phyloP scores from a whole-genome alignment of 257 asterid genomes.

The Solanum chmielewskii region DNA sequence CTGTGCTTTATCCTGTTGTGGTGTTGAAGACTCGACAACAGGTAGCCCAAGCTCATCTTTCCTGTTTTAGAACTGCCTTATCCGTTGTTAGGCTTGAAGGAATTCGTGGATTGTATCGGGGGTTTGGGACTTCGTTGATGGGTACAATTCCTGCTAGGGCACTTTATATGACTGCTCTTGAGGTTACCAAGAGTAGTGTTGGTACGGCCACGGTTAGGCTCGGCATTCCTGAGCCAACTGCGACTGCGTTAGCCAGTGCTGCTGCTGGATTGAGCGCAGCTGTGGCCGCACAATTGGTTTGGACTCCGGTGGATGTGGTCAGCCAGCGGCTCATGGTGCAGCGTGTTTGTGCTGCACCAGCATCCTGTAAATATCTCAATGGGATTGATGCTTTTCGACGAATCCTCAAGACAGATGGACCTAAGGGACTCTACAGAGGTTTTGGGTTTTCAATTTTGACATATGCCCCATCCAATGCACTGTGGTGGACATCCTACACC shows the following conservation, averaged over 20 bases:
- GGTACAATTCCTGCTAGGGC: conserved; percentile 84
- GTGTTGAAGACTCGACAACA: conserved; percentile 75
- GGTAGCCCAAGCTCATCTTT: conserved; percentile 44
- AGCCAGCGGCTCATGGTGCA: conserved; percentile 80
- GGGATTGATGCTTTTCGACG: conserved; percentile 60
- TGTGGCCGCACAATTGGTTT: conserved; percentile 57
- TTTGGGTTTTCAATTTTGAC: conserved; percentile 69
- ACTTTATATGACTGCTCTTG: conserved; percentile 64
- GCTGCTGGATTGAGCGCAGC: conserved; percentile 74
- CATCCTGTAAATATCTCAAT: conserved; percentile 27
- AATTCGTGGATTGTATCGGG: conserved; percentile 54
- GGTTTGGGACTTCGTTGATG: conserved; percentile 63
- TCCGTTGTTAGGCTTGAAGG: conserved; percentile 49
- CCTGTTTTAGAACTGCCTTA: conserved; percentile 33
- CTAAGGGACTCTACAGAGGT: conserved; percentile 69
- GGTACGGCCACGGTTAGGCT: conserved; percentile 37
- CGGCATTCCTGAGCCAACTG: conserved; percentile 47
- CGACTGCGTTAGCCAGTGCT: conserved; percentile 52
- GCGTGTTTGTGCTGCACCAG: conserved; percentile 10
- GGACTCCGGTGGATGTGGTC: conserved; percentile 81
- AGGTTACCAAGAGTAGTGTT: conserved; percentile 63
- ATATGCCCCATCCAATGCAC: conserved; percentile 70
- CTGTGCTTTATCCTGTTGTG: conserved; percentile 52
- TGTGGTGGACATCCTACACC: conserved; percentile 77
- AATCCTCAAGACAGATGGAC: conserved; percentile 50